Conservation (phyloP, 306 rosid genomes). For the Hippophae gyantsensis region DNA sequence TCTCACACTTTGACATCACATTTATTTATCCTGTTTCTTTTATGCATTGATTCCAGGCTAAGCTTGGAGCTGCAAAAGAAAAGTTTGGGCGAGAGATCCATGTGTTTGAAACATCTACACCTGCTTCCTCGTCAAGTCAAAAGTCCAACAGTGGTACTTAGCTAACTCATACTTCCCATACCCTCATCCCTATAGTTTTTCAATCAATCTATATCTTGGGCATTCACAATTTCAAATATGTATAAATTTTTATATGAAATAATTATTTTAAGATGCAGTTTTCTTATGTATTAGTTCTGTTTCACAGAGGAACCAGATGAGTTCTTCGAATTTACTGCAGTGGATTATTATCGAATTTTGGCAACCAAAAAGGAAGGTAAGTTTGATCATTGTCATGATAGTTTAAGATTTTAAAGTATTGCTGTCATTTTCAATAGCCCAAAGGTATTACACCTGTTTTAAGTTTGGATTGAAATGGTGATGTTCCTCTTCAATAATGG, state of each 20-base stretch:
- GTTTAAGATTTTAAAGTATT: background rate
- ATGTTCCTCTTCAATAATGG: no score
- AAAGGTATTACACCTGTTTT: background rate
- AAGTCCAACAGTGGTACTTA: conserved; percentile 33
- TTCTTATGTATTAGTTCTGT: conserved; percentile 7
- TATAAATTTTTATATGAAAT: background rate
- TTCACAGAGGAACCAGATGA: conserved; percentile 54
- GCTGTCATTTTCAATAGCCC: background rate
- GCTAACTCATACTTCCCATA: background rate
- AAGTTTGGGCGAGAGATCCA: conserved; percentile 63
- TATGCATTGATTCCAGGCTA: conserved; percentile 35
- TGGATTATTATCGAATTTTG: conserved; percentile 57
- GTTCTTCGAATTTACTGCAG: conserved; percentile 68
- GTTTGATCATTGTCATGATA: background rate
- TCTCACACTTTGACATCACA: conserved; percentile 4
- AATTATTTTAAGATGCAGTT: background rate
- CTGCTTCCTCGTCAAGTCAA: conserved; percentile 36
- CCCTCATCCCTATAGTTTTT: background rate
- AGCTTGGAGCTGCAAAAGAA: conserved; percentile 44
- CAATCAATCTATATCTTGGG: background rate
- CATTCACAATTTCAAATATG: no score
- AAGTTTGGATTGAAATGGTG: background rate
- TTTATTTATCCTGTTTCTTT: conserved; percentile 6
- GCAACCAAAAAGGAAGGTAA: conserved; percentile 69
- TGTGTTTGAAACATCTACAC: conserved; percentile 50